Percentiles rank a stretch among this genome's conserved stretches.
phyloP scores from a whole-genome alignment of 2,329 filamentous ascomycete species.

The Paecilomyces niveus region DNA sequence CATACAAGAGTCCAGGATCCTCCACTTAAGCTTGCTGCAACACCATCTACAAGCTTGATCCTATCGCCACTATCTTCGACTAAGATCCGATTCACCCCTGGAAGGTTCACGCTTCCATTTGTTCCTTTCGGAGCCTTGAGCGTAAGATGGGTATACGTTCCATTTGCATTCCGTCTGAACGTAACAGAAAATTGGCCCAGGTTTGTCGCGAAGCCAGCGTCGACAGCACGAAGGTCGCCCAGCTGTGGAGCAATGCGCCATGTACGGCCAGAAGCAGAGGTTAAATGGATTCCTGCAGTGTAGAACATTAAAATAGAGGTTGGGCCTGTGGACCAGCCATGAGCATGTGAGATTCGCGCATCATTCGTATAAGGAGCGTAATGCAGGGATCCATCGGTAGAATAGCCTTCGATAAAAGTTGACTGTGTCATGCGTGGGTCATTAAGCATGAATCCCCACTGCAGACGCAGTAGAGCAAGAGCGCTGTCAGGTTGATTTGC shows the following conservation, averaged over 20 bases:
- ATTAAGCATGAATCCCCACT: constrained; percentile 52
- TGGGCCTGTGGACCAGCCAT: constrained; percentile 47
- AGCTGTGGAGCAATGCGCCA: constrained; percentile 32
- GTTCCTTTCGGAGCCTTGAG: not conserved
- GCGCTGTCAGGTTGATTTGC: constrained; percentile 30
- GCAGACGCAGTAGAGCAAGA: constrained; percentile 37
- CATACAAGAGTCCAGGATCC: not conserved
- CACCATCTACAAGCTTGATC: not conserved
- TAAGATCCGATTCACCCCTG: not conserved
- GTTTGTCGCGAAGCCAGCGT: constrained; percentile 31
- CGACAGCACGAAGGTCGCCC: constrained; percentile 26
- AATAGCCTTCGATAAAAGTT: constrained; percentile 48
- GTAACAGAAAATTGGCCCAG: constrained; percentile 27
- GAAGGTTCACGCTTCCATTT: not conserved
- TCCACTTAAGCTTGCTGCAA: not conserved
- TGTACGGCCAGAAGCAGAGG: constrained; percentile 26
- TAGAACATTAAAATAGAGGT: constrained; percentile 37
- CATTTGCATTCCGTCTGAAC: not conserved
- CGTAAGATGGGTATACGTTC: not conserved
- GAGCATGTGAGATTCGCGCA: constrained; percentile 42
- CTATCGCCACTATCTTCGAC: not conserved
- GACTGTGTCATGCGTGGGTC: constrained; percentile 48
- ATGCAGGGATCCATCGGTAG: constrained; percentile 38
- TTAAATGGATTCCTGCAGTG: constrained; percentile 35
- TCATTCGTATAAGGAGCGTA: constrained; percentile 46